Percentiles rank a stretch among this genome's conserved stretches.
phyloP scores from a whole-genome alignment of 352 stramenopile species.

The Pythium volutum region DNA sequence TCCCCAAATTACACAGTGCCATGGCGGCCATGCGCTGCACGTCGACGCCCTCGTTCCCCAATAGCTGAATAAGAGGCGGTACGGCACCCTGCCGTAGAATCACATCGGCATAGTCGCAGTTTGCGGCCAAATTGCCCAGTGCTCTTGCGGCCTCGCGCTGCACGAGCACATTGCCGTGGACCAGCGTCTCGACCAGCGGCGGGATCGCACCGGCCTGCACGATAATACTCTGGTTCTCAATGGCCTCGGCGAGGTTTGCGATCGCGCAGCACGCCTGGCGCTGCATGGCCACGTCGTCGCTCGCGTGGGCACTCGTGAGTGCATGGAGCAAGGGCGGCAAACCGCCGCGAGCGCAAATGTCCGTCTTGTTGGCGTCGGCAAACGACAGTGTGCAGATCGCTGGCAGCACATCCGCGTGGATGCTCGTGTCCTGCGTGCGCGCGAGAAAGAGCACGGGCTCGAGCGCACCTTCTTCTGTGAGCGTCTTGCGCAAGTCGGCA shows the following conservation, averaged over 20 bases:
- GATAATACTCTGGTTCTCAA: constrained; percentile 93
- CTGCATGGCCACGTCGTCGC: constrained; percentile 75
- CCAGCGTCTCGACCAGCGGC: constrained; percentile 79
- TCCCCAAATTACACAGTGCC: constrained; percentile 93
- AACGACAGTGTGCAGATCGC: constrained; percentile 92
- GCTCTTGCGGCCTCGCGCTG: constrained; percentile 92
- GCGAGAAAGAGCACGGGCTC: constrained; percentile 96
- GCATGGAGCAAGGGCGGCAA: constrained; percentile 86
- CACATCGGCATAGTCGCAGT: constrained; percentile 93
- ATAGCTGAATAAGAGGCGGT: constrained; percentile 80
- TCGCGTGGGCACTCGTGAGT: constrained; percentile 65
- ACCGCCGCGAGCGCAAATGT: constrained; percentile 93
- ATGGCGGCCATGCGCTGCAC: constrained; percentile 95
- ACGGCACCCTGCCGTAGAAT: constrained; percentile 89
- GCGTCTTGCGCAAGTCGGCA: constrained; percentile 90
- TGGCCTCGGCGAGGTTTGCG: constrained; percentile 93
- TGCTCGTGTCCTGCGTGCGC: constrained; percentile 88
- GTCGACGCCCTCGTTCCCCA: constrained; percentile 88
- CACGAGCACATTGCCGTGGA: constrained; percentile 70
- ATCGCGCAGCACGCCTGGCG: constrained; percentile 93
- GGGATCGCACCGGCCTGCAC: constrained; percentile 88
- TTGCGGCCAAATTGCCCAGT: constrained; percentile 93
- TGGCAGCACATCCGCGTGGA: constrained; percentile 91
- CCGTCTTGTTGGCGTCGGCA: constrained; percentile 91
- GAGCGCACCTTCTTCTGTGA: constrained; percentile 94